phyloP scores from a whole-genome alignment of 768 basidiomycete species.

The Suillus occidentalis region DNA sequence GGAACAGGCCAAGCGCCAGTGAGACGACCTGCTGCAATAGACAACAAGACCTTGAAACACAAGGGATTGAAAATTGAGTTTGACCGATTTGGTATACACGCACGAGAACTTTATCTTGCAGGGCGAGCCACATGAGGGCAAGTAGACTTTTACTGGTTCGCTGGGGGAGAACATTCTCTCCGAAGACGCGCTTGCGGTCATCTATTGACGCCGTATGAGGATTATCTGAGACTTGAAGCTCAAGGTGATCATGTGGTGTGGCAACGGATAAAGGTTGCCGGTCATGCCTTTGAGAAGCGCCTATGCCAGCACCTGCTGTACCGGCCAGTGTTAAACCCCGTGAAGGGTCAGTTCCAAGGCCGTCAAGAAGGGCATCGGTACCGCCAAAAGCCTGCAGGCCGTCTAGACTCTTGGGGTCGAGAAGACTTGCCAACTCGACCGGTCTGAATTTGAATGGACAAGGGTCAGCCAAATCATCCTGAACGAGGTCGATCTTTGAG shows the following conservation, averaged over 20 bases:
- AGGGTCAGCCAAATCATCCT: slow-evolving; percentile 52
- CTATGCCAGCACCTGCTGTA: slow-evolving; percentile 28
- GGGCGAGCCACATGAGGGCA: slow-evolving; percentile 78
- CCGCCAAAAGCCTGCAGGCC: slow-evolving; percentile 73
- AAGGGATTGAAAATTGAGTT: slow-evolving; percentile 11
- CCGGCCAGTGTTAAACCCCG: slow-evolving; percentile 39
- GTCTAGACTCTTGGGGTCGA: slow-evolving; percentile 85
- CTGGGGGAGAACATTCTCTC: slow-evolving; percentile 70
- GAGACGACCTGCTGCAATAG: slow-evolving; percentile 92
- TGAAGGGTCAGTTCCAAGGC: slow-evolving; percentile 68
- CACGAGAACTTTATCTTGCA: slow-evolving; percentile 90
- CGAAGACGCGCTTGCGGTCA: slow-evolving; percentile 68
- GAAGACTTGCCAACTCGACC: slow-evolving; percentile 72
- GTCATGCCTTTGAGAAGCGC: slow-evolving; percentile 35
- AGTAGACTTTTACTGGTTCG: slow-evolving; percentile 71
- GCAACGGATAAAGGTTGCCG: slow-evolving; percentile 18
- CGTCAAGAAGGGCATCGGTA: slow-evolving; percentile 56
- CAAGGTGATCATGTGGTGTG: slow-evolving; percentile 18
- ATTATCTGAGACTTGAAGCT: slow-evolving; percentile 10
- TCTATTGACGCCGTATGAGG: slow-evolving; percentile 46
- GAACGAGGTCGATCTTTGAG: slow-evolving; percentile 27
- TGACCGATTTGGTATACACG: slow-evolving; percentile 27
- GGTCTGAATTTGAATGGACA: slow-evolving; percentile 77
- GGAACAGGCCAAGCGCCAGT: slow-evolving; percentile 90
- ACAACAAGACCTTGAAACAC: slow-evolving; percentile 69